A percentile compares a stretch with the other conserved stretches of the same genome.
phyloP scores from a whole-genome alignment of 352 stramenopile genomes.

The Plasmopara muralis region DNA sequence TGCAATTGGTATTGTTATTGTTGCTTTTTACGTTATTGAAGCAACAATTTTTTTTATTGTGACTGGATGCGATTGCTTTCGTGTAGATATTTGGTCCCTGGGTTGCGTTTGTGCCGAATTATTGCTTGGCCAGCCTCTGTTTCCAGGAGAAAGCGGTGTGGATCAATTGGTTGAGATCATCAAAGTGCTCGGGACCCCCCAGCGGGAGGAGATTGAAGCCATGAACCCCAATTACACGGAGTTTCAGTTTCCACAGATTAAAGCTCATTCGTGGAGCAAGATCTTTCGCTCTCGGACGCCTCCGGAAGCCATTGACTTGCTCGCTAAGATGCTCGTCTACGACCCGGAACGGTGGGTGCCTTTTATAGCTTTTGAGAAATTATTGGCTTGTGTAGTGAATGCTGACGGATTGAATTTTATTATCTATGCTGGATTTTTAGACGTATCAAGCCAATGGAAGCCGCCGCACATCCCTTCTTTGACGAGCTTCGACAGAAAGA shows the following conservation, averaged over 20 bases:
- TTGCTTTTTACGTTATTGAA: too few species aligned
- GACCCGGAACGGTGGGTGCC: conserved; percentile 88
- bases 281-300: conserved; percentile 94
- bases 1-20: conserved; percentile 76
- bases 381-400: not conserved
- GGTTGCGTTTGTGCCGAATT: conserved; percentile 98
- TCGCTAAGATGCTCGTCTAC: conserved; percentile 97
- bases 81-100: conserved; percentile 91
- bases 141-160: conserved; percentile 97
- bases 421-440: conserved; percentile 13
- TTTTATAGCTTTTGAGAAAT: not conserved
- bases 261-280: conserved; percentile 96
- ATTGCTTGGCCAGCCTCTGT: conserved; percentile 96
- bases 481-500: conserved; percentile 92
- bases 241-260: conserved; percentile 99
- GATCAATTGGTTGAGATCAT: conserved; percentile 99
- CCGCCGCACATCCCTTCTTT: conserved; percentile 95
- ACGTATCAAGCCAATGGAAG: conserved; percentile 75
- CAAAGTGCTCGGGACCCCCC: conserved; percentile 98
- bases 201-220: conserved; percentile 95
- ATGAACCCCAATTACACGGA: conserved; percentile 99
- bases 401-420: conserved; percentile 1
- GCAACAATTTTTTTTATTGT: not conserved
- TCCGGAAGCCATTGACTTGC: conserved; percentile 95
- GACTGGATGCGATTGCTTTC: not conserved